phyloP scores from a whole-genome alignment of 2,329 filamentous ascomycete genomes.

The Furcasterigmium furcatum region DNA sequence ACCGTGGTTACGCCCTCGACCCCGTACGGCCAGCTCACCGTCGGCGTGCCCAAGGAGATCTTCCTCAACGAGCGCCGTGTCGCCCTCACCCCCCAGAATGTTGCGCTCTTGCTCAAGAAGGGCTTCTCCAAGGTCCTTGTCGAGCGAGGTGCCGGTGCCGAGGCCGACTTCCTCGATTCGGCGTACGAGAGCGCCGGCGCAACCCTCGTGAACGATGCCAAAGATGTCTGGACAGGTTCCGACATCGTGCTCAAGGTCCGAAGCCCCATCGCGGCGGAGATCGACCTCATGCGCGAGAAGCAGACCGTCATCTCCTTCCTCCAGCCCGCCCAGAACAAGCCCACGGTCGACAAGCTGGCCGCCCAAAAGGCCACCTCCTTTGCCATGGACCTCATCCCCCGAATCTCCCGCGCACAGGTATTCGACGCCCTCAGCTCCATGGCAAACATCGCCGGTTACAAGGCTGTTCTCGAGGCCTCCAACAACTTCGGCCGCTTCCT shows the following conservation, averaged over 20 bases:
- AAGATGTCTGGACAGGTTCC: constrained; percentile 68
- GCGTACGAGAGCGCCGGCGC: constrained; percentile 78
- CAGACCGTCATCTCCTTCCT: constrained; percentile 80
- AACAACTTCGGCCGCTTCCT: constrained; percentile 87
- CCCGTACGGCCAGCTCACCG: constrained; percentile 69
- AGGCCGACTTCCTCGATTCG: constrained; percentile 73
- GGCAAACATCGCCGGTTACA: constrained; percentile 94
- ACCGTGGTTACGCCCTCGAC: constrained; percentile 37
- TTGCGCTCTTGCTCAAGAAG: constrained; percentile 78
- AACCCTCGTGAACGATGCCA: constrained; percentile 65
- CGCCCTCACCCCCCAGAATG: constrained; percentile 81
- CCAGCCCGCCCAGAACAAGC: constrained; percentile 77
- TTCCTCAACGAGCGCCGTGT: constrained; percentile 78
- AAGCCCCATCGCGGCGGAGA: constrained; percentile 67
- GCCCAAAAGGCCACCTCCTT: constrained; percentile 71
- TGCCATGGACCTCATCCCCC: constrained; percentile 90
- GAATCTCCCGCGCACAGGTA: constrained; percentile 83
- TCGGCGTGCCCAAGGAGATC: constrained; percentile 79
- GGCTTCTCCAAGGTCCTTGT: constrained; percentile 76
- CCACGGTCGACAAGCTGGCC: constrained; percentile 70
- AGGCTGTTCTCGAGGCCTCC: constrained; percentile 84
- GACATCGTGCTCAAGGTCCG: constrained; percentile 85
- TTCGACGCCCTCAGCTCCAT: constrained; percentile 89
- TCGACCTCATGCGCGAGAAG: constrained; percentile 63
- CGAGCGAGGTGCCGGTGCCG: constrained; percentile 74